phyloP scores from a whole-genome alignment of 805 yeast genomes.

The Kuraishia borneana region DNA sequence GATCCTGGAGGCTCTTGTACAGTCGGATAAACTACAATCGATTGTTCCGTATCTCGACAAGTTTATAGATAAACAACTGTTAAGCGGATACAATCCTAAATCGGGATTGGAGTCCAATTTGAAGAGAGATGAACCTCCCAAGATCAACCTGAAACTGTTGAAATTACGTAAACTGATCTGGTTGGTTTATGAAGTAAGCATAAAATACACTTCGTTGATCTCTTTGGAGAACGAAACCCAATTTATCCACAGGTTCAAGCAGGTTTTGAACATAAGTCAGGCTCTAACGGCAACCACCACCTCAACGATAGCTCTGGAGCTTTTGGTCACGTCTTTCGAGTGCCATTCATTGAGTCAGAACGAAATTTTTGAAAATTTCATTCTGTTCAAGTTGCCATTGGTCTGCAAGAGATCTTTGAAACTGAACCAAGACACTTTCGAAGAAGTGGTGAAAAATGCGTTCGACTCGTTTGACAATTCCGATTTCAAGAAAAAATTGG shows the following conservation, averaged over 20 bases:
- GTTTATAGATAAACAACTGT: too few relatives aligned
- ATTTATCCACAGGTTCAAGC: slow-evolving; percentile 16
- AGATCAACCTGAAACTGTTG: slow-evolving; percentile 4
- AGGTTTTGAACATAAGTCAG: slow-evolving; percentile 14
- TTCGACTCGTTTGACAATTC: slow-evolving; percentile 7
- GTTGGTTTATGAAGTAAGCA: slow-evolving; percentile 17
- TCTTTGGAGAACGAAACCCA: slow-evolving; percentile 10
- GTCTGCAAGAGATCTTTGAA: slow-evolving; percentile 12
- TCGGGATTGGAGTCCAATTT: too few relatives aligned
- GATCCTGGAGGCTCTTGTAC: not conserved
- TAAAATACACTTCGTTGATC: slow-evolving; percentile 9
- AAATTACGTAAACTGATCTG: slow-evolving; percentile 18
- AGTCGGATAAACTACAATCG: too few relatives aligned
- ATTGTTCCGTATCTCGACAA: too few relatives aligned
- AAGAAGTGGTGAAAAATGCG: slow-evolving; percentile 10
- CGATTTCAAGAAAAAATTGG: not conserved
- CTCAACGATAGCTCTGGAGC: slow-evolving; percentile 16
- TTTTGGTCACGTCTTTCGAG: slow-evolving; percentile 15
- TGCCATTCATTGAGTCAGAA: slow-evolving; percentile 11
- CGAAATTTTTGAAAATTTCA: slow-evolving; percentile 6
- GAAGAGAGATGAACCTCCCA: too few relatives aligned
- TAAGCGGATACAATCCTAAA: too few relatives aligned
- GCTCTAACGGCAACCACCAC: slow-evolving; percentile 18
- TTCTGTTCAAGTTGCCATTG: slow-evolving; percentile 9
- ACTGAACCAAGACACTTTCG: slow-evolving; percentile 17